Percentiles rank a stretch among this genome's conserved stretches.
phyloP scores from a whole-genome alignment of 495 filamentous ascomycete species.

The Aspergillus bertholletiae region DNA sequence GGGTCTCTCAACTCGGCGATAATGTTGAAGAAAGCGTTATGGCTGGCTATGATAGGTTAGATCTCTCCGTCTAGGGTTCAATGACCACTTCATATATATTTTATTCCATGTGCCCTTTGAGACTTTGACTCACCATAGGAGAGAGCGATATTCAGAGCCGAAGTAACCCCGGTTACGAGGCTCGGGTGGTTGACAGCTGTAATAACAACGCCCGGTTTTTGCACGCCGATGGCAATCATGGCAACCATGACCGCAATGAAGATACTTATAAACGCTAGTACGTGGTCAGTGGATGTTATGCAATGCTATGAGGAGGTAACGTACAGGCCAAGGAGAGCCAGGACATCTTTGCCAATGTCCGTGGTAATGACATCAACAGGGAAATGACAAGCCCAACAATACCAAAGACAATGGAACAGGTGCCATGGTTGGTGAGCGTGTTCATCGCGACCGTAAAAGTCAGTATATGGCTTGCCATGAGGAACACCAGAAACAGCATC shows the following conservation, averaged over 20 bases:
- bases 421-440: slow-evolving; percentile 56
- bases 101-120: too few relatives aligned
- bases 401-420: slow-evolving; percentile 66
- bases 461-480: slow-evolving; percentile 72
- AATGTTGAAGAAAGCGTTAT: slow-evolving; percentile 70
- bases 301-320: background rate
- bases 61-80: too few relatives aligned
- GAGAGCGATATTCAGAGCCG: too few relatives aligned
- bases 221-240: slow-evolving; percentile 64
- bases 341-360: slow-evolving; percentile 56
- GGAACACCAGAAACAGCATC: slow-evolving; percentile 61
- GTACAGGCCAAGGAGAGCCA: slow-evolving; percentile 57
- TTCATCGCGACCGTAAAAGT: slow-evolving; percentile 72
- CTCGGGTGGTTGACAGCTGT: too few relatives aligned
- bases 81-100: too few relatives aligned
- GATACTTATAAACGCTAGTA: slow-evolving; percentile 29
- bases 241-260: slow-evolving; percentile 56
- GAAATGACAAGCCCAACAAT: slow-evolving; percentile 62
- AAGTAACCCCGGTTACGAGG: too few relatives aligned
- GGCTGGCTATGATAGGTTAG: too few relatives aligned
- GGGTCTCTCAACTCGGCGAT: slow-evolving; percentile 72
- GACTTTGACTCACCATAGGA: slow-evolving; percentile 15
- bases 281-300: background rate
- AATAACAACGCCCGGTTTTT: too few relatives aligned
- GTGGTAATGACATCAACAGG: slow-evolving; percentile 58